phyloP scores from a whole-genome alignment of 306 rosid species.

The Purshia tridentata region DNA sequence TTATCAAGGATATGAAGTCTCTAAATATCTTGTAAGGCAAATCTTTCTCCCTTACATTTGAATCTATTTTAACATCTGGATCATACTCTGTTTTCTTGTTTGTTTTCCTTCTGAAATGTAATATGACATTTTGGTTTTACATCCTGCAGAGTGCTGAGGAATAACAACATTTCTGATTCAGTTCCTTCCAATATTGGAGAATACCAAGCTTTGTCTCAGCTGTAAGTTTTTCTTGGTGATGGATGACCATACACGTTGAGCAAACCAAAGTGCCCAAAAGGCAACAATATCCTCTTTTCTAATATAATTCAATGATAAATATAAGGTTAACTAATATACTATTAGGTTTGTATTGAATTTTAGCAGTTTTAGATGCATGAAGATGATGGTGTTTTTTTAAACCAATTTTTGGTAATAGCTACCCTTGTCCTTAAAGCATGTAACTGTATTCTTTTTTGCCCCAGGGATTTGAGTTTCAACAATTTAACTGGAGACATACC shows the following conservation, averaged over 20 bases:
- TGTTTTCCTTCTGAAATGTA: constrained; percentile 17
- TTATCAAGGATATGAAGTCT: constrained; percentile 65
- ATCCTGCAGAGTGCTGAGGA: constrained; percentile 65
- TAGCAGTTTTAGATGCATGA: neutral
- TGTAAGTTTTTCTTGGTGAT: constrained; percentile 47
- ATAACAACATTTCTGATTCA: constrained; percentile 61
- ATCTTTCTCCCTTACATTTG: neutral
- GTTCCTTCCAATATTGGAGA: constrained; percentile 70
- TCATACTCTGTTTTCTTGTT: neutral
- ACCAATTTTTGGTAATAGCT: neutral
- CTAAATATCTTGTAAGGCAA: constrained; percentile 53
- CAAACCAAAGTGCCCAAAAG: neutral
- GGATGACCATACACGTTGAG: neutral
- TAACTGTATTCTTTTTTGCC: constrained; percentile 13
- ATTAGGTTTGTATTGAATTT: neutral
- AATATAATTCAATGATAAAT: neutral
- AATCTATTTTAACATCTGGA: neutral
- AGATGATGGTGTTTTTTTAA: neutral
- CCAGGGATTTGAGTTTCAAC: constrained; percentile 94
- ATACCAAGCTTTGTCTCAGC: constrained; percentile 35
- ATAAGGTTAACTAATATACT: constrained; percentile 4
- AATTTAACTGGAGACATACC: constrained; percentile 59
- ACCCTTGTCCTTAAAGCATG: neutral
- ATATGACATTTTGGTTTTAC: constrained; percentile 17
- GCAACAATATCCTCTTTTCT: neutral